Evolutionary conservation across 2,329 filamentous ascomycete genomes (phyloP).

Genomic region (Reticulascus tulasneorum): DNA sequence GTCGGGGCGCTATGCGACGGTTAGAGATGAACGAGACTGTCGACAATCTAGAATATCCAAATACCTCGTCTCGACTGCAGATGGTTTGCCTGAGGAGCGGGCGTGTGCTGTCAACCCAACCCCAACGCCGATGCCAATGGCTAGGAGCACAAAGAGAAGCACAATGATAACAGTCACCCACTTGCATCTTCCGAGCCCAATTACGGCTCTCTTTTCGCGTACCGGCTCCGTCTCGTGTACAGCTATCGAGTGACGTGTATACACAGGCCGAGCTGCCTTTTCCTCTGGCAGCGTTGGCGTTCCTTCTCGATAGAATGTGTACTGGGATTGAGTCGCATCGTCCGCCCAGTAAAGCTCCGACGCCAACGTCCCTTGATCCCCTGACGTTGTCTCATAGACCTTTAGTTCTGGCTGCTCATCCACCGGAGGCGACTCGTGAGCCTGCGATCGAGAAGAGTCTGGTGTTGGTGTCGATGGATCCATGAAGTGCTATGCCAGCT

Average conservation of each 20-base stretch:
- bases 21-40: too few species aligned
- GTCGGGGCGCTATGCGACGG: too few species aligned
- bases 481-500: too few species aligned
- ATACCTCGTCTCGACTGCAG: conserved; percentile 3
- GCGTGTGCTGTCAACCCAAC: conserved; percentile 21
- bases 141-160: conserved; percentile 27
- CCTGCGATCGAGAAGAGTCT: too few species aligned
- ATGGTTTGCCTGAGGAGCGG: not conserved
- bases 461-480: too few species aligned
- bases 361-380: too few species aligned
- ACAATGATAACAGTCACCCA: conserved; percentile 30
- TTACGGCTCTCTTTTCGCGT: conserved; percentile 15
- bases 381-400: too few species aligned
- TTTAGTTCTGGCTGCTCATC: too few species aligned
- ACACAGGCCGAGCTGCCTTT: conserved; percentile 8
- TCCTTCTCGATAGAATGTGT: conserved; percentile 36
- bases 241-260: conserved; percentile 10
- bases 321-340: conserved; percentile 16
- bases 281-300: conserved; percentile 27
- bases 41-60: too few species aligned
- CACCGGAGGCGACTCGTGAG: too few species aligned
- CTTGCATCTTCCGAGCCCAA: conserved; percentile 24
- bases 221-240: conserved; percentile 4
- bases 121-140: conserved; percentile 36
- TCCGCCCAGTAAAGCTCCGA: conserved; percentile 14